Conservation (phyloP, 1,284 basidiomycete species). For the Melampsora abietis-canadensis region DNA sequence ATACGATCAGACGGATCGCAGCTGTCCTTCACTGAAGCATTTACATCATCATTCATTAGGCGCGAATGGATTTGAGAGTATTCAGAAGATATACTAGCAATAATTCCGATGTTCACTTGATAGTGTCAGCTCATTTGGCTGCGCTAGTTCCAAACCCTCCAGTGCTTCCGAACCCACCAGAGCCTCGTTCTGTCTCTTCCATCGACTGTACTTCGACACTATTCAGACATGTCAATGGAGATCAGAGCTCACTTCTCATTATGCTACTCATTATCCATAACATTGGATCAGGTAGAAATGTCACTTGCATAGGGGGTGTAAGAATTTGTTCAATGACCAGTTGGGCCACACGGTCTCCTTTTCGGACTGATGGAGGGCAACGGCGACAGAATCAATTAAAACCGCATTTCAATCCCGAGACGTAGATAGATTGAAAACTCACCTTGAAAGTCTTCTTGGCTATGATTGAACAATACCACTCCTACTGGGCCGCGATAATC, state of each 20-base stretch:
- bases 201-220: conserved; percentile 38
- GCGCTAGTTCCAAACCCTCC: conserved; percentile 21
- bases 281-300: conserved; percentile 53
- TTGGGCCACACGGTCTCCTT: conserved; percentile 91
- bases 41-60: too few relatives aligned
- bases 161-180: conserved; percentile 43
- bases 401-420: neutral
- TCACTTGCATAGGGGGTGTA: conserved; percentile 78
- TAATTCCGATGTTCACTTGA: too few relatives aligned
- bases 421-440: conserved; percentile 48
- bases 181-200: conserved; percentile 39
- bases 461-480: conserved; percentile 91
- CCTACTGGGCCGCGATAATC: conserved; percentile 91
- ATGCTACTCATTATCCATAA: neutral
- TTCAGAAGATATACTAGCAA: too few relatives aligned
- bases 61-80: too few relatives aligned
- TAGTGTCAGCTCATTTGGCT: too few relatives aligned
- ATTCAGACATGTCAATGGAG: neutral
- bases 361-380: conserved; percentile 63
- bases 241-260: neutral
- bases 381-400: neutral
- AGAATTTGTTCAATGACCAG: conserved; percentile 86
- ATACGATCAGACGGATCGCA: too few relatives aligned
- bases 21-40: too few relatives aligned
- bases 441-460: conserved; percentile 83